Evolutionary conservation across 2,329 filamentous ascomycete genomes (phyloP).

Genomic region (Myriosclerotinia scirpicola): DNA sequence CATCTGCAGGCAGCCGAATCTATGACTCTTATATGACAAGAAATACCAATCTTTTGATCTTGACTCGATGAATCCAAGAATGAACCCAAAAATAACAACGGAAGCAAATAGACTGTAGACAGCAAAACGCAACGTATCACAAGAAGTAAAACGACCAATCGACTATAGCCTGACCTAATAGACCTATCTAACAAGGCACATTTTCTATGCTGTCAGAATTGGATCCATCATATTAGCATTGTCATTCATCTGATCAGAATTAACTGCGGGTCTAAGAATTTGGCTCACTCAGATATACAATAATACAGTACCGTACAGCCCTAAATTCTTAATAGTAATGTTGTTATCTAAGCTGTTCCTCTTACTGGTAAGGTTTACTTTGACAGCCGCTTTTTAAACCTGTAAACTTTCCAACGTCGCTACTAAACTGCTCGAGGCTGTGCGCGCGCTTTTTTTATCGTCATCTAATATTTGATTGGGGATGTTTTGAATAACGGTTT

Average conservation of each 20-base stretch:
- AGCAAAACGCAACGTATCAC: background rate
- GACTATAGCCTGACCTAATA: constrained; percentile 3
- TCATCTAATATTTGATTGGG: background rate
- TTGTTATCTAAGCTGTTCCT: constrained; percentile 4
- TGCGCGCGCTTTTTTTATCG: constrained; percentile 3
- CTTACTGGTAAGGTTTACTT: background rate
- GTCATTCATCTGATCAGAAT: constrained; percentile 20
- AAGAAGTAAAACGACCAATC: constrained; percentile 4
- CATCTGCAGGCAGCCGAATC: constrained; percentile 15
- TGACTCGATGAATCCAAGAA: constrained; percentile 18
- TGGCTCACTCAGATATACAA: constrained; percentile 2
- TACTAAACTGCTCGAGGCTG: constrained; percentile 1
- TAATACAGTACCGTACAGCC: background rate
- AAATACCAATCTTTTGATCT: background rate
- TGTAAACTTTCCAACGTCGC: background rate
- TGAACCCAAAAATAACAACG: background rate
- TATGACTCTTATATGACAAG: constrained; percentile 10
- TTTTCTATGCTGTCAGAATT: constrained; percentile 16
- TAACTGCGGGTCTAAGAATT: constrained; percentile 17
- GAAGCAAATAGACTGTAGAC: background rate
- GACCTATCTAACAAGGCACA: background rate
- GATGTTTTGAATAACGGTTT: background rate
- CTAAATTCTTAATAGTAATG: background rate
- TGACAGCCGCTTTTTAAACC: background rate
- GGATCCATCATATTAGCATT: background rate